These are phyloP conservation scores for Globisporangium barbulae DNA, from an alignment of 352 stramenopile genomes.

Conservation along the genomic window DNA sequence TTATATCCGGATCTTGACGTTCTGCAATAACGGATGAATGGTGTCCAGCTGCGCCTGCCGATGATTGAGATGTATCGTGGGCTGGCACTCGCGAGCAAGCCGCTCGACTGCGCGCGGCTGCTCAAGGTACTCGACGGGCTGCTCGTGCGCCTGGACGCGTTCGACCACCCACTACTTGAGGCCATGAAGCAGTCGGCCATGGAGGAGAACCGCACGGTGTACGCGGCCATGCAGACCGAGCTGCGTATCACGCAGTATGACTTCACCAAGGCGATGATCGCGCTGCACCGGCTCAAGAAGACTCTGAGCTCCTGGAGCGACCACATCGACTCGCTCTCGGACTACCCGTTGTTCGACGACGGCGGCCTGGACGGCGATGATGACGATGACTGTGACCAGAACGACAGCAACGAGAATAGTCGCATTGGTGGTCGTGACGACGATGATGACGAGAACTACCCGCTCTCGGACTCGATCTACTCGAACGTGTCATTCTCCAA, in stretches of 20 bases:
- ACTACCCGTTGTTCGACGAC: slow-evolving; percentile 76
- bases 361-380: slow-evolving; percentile 14
- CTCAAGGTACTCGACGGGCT: slow-evolving; percentile 43
- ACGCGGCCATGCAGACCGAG: slow-evolving; percentile 65
- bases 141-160: slow-evolving; percentile 48
- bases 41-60: slow-evolving; percentile 49
- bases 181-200: slow-evolving; percentile 69
- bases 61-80: slow-evolving; percentile 75
- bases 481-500: slow-evolving; percentile 49
- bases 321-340: slow-evolving; percentile 74
- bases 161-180: slow-evolving; percentile 69
- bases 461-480: slow-evolving; percentile 62
- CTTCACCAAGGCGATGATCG: slow-evolving; percentile 72
- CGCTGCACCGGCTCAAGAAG: slow-evolving; percentile 66
- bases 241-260: slow-evolving; percentile 68
- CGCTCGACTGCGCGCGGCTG: slow-evolving; percentile 58
- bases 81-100: slow-evolving; percentile 41
- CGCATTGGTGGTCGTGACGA: slow-evolving; percentile 6
- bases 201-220: slow-evolving; percentile 65
- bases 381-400: slow-evolving; percentile 10
- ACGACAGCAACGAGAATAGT: slow-evolving; percentile 17
- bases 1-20: not conserved
- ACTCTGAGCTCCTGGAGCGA: slow-evolving; percentile 69
- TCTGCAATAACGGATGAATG: not conserved
- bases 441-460: slow-evolving; percentile 26